These are phyloP conservation scores for Magnusiomyces fungicola DNA, from an alignment of 1,139 yeast genomes.

Conservation along the genomic window DNA sequence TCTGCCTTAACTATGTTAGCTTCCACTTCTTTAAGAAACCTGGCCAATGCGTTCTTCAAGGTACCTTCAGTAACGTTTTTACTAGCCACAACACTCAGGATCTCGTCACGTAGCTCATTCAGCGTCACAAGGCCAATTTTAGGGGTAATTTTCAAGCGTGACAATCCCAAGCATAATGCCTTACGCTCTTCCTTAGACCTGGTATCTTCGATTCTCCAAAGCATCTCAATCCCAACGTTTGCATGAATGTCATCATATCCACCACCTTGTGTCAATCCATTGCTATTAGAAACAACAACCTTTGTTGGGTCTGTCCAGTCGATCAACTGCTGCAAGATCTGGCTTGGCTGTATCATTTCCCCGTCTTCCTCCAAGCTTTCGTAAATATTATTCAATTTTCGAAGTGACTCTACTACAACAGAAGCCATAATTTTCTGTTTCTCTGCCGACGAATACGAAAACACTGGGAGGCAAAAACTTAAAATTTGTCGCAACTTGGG, in stretches of 20 bases:
- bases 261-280: slow-evolving; percentile 37
- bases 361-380: slow-evolving; percentile 35
- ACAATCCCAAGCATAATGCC: slow-evolving; percentile 47
- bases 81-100: slow-evolving; percentile 27
- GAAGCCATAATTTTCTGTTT: slow-evolving; percentile 67
- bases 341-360: slow-evolving; percentile 42
- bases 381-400: slow-evolving; percentile 45
- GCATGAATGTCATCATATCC: slow-evolving; percentile 47
- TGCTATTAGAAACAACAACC: slow-evolving; percentile 34
- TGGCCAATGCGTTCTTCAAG: slow-evolving; percentile 43
- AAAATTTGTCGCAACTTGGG: slow-evolving; percentile 71
- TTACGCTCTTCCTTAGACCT: slow-evolving; percentile 44
- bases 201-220: slow-evolving; percentile 33
- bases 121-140: slow-evolving; percentile 15
- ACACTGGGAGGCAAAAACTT: slow-evolving; percentile 85
- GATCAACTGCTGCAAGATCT: slow-evolving; percentile 66
- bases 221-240: slow-evolving; percentile 49
- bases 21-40: slow-evolving; percentile 30
- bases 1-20: background rate
- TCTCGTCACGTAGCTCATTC: slow-evolving; percentile 15
- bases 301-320: slow-evolving; percentile 78
- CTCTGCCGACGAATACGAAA: slow-evolving; percentile 66
- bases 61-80: slow-evolving; percentile 35
- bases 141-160: slow-evolving; percentile 41
- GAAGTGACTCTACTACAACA: slow-evolving; percentile 60